A percentile compares a stretch with the other conserved stretches of the same genome.
Conservation (phyloP, 257 asterid genomes). For the Coffea canephora region DNA sequence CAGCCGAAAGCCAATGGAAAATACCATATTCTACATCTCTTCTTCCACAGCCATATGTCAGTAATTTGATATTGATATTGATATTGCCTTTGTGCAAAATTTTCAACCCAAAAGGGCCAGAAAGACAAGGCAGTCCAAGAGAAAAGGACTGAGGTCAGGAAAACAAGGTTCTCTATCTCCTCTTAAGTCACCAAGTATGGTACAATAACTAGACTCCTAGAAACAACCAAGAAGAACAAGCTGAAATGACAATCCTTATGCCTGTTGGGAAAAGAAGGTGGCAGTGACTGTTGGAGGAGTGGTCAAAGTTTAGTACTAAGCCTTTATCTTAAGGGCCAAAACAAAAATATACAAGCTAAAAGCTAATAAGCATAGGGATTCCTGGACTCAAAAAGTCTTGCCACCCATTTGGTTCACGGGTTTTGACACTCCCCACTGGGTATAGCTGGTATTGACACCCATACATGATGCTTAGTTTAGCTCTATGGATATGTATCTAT, state of each 20-base stretch:
- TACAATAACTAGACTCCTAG: too few relatives aligned
- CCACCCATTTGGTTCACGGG: too few relatives aligned
- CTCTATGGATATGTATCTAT: too few relatives aligned
- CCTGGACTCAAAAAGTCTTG: not conserved
- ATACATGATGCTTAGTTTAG: too few relatives aligned
- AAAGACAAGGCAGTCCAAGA: not conserved
- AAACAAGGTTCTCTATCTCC: not conserved
- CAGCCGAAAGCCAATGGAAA: not conserved
- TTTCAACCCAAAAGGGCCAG: not conserved
- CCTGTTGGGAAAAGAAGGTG: not conserved
- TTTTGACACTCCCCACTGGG: too few relatives aligned
- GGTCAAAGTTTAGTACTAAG: not conserved
- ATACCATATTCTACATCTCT: not conserved
- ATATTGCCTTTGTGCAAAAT: not conserved
- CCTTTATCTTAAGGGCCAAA: not conserved
- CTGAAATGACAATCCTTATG: not conserved
- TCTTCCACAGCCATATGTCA: not conserved
- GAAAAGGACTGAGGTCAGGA: not conserved
- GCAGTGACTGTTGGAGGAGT: not conserved
- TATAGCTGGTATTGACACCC: too few relatives aligned
- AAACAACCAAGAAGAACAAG: not conserved
- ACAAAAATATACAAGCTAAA: not conserved
- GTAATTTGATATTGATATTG: too few relatives aligned
- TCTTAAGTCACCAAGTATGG: not conserved
- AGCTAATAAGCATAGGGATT: not conserved